Evolutionary conservation across 208 protist species (phyloP).

Genomic region (Phytomonas sp.): DNA sequence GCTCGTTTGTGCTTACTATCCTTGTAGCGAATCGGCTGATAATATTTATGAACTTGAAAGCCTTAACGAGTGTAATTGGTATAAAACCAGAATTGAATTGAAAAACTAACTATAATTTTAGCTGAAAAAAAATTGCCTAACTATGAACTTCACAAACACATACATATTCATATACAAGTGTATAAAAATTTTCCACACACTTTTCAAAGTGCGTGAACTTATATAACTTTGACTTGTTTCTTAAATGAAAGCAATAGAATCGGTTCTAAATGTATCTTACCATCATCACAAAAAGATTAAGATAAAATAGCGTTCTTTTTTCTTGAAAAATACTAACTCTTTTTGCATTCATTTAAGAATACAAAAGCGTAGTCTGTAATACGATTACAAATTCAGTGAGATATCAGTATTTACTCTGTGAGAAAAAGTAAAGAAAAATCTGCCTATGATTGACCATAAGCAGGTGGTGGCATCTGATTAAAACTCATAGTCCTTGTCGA

Average conservation of each 20-base stretch:
- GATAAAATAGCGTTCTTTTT: background rate
- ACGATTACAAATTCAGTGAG: background rate
- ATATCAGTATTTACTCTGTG: background rate
- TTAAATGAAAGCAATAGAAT: background rate
- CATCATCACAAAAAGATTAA: background rate
- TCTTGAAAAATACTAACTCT: background rate
- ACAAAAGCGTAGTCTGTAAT: background rate
- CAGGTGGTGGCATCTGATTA: background rate
- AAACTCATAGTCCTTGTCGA: background rate
- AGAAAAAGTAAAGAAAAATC: background rate
- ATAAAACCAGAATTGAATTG: background rate
- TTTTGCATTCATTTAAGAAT: background rate
- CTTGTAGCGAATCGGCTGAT: background rate
- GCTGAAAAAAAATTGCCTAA: background rate
- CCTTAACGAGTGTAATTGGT: background rate
- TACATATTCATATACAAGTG: conserved; percentile 1
- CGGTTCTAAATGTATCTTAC: background rate
- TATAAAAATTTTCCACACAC: background rate
- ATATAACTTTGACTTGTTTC: background rate
- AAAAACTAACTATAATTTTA: background rate
- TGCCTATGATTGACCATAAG: background rate
- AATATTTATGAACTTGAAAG: background rate
- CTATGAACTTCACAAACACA: background rate
- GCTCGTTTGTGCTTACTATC: background rate
- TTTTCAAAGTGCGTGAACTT: background rate